Conservation (phyloP, 2,329 filamentous ascomycete genomes). For the Fulvia fulva region DNA sequence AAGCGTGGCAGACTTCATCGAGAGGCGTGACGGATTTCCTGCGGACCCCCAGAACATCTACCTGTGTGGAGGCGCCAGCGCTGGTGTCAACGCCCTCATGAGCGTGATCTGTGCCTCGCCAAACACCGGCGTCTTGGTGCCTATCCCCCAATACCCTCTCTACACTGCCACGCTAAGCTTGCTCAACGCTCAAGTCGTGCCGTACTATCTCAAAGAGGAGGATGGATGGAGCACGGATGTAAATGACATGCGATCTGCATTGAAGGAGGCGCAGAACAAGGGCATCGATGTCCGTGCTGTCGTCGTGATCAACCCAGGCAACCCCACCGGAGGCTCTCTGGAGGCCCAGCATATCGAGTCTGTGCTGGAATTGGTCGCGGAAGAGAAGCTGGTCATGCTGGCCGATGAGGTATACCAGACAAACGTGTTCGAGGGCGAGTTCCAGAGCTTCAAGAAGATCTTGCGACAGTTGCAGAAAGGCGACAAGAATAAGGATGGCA, state of each 20-base stretch:
- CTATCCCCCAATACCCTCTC: slow-evolving; percentile 95
- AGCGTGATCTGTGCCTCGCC: slow-evolving; percentile 78
- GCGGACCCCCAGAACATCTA: slow-evolving; percentile 79
- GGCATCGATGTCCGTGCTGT: slow-evolving; percentile 88
- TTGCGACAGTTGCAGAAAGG: slow-evolving; percentile 73
- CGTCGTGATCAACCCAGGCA: slow-evolving; percentile 97
- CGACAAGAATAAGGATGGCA: slow-evolving; percentile 59
- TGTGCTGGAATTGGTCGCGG: slow-evolving; percentile 81
- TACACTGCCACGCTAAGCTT: slow-evolving; percentile 91
- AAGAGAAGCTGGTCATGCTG: slow-evolving; percentile 82
- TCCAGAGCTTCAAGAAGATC: slow-evolving; percentile 91
- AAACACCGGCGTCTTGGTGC: slow-evolving; percentile 80
- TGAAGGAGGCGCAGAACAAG: slow-evolving; percentile 66
- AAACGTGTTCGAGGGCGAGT: slow-evolving; percentile 92
- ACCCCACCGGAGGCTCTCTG: slow-evolving; percentile 89
- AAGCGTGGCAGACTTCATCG: slow-evolving; percentile 88
- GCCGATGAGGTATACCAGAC: slow-evolving; percentile 99
- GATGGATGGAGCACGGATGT: slow-evolving; percentile 85
- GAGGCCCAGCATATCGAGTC: slow-evolving; percentile 71
- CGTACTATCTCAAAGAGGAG: slow-evolving; percentile 88
- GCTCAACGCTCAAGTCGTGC: slow-evolving; percentile 80
- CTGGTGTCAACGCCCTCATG: slow-evolving; percentile 89
- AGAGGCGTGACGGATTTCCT: slow-evolving; percentile 81
- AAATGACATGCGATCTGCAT: slow-evolving; percentile 67
- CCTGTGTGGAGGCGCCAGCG: slow-evolving; percentile 85